Evolutionary conservation across 176 grass and related monocot species (phyloP), one percentile per base, ranked within the genome.

Genomic region (Panicum miliaceum): DNA sequence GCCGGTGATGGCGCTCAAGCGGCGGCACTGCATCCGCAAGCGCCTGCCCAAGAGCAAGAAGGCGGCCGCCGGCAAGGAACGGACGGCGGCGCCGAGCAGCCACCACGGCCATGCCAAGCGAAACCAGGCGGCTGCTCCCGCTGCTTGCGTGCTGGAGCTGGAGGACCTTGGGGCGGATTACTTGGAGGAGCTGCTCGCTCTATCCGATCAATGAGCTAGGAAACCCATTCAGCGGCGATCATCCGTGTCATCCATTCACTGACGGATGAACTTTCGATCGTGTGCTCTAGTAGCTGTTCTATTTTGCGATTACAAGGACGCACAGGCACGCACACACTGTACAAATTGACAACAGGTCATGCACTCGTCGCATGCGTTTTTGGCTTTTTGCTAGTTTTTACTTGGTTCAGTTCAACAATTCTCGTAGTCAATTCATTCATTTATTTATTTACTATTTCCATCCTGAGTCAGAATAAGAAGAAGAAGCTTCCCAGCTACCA

Each of bases 101-200:
- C 62, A 38, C 64, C 62, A 38, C 38, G 46, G 62, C 0, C 19
- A 65, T 53, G 78, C 0, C 32, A 38, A 53, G 29, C 46, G 53
- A 53, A 80, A 38, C 11, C 59, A 29, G 13, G 23, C 38, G 16
- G 61, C 71, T 20, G 32, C 40, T 1, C 6, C 42, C 0, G 42
- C 2, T 53, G 36, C 77, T 59, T 8, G 74, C 75, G 91, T 92
- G 26, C 41, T 92, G 5, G 91, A 90, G 45, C 74, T 92, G 41
- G 91, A 92, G 50, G 91, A 92, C 69, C 77, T 80, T 22, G 61
- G 77, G 11, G 25, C 27, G 29, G 91, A 92, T 42, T 92, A 92
- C 82, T 37, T 92, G 84, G 91, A 92, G 69, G 76, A 89, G 68
- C 74, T 92, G 22, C 64, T 92, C 4, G 78, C 62, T 4, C 29